Base-by-base conservation (phyloP, 768 basidiomycete species). In the Hysterangium stoloniferum region DNA sequence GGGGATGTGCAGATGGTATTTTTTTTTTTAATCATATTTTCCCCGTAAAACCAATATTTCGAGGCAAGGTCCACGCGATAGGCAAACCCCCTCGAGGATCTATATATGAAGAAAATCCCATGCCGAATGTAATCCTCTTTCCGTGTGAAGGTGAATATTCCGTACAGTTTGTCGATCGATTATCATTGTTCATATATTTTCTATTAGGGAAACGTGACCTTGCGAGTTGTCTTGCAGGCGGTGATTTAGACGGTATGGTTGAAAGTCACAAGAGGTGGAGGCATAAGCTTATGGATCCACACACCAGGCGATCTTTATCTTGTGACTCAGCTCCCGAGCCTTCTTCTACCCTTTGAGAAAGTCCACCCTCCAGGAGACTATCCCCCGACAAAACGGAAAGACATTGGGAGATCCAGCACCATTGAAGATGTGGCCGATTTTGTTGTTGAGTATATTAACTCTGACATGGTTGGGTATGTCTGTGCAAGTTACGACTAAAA, bases 391-490 rank as follows among this genome's bases (percentile, higher is more conserved):
- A 34, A 50, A 4, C 42, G 25, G 38, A 35, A 28, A 15, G 15
- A 43, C 6, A 5, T 43, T 13, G 66, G 40, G 54, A 12, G 60
- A 41, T 22, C 58, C 74, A 77, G 78, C 49, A 78, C 71, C 0
- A 74, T 87, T 4, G 69, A 80, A 1, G 85, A 89, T 56, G 79
- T 91, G 12, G 85, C 84, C 54, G 72, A 91, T 51, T 91, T 92
- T 57, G 69, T 92, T 20, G 79, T 88, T 12, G 80, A 91, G 57
- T 92, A 90, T 51, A 87, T 92, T 61, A 75, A 86, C 55, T 87
- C 86, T 0, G 86, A 91, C 58, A 76, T 88, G 29, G 44, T 36
- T 64, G 88, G 73, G 86, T 87, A 64, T 17, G 74, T 59, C 6
- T 38, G 2, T 22, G 6, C 17, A 34, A 17, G 15, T 48, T 33